Evolutionary conservation across 2,329 filamentous ascomycete genomes (phyloP).

Genomic region (Talaromyces albobiverticillius): DNA sequence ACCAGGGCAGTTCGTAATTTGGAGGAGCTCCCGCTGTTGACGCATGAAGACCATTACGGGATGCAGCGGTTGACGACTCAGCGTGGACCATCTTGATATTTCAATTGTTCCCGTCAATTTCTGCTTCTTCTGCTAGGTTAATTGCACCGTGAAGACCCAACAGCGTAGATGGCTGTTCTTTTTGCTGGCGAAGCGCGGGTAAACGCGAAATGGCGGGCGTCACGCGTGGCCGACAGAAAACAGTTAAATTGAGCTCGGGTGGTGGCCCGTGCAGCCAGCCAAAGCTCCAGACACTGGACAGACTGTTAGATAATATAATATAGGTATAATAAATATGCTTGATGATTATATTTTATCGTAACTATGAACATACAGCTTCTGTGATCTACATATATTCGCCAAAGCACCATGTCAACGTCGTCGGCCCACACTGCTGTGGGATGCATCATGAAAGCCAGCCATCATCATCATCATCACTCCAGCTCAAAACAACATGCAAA

Average conservation of each 20-base stretch:
- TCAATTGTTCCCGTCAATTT: background rate
- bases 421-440: slow-evolving; percentile 4
- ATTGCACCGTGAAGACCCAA: background rate
- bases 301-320: background rate
- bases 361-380: background rate
- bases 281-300: too few relatives aligned
- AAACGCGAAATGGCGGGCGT: background rate
- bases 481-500: background rate
- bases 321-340: background rate
- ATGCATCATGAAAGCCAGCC: slow-evolving; percentile 5
- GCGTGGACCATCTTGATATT: slow-evolving; percentile 39
- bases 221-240: background rate
- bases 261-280: background rate
- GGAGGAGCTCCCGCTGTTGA: slow-evolving; percentile 38
- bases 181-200: background rate
- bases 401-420: slow-evolving; percentile 4
- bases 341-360: background rate
- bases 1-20: slow-evolving; percentile 52
- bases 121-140: background rate
- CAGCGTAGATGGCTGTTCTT: too few relatives aligned
- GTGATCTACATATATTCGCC: slow-evolving; percentile 3
- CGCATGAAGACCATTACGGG: slow-evolving; percentile 40
- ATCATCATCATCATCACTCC: too few relatives aligned
- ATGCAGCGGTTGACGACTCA: slow-evolving; percentile 46
- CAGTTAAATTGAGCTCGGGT: background rate